Evolutionary conservation across 495 filamentous ascomycete genomes (phyloP), one percentile per base, ranked within the genome.

Genomic region (Penicilliopsis zonata): DNA sequence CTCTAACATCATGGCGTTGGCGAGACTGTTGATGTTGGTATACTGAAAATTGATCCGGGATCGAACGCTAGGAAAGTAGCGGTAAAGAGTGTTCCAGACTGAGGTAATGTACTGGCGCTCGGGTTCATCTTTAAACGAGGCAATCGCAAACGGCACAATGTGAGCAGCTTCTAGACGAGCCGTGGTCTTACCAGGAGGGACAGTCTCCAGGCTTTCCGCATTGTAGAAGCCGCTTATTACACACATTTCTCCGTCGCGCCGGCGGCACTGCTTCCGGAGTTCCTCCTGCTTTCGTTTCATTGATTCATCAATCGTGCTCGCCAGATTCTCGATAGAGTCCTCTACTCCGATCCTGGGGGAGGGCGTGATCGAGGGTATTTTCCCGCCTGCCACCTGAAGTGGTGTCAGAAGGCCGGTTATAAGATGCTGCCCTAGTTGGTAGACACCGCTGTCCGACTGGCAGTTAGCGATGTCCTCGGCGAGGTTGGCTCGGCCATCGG

Each of bases 301-400:
- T n/a, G n/a, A n/a, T n/a, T n/a, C n/a, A n/a, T n/a, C n/a, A n/a
- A n/a, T n/a, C n/a, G n/a, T n/a, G n/a, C n/a, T n/a, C n/a, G n/a
- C n/a, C n/a, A 43, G 24, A 17, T 39, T 30, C 19, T 45, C 37
- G 18, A 41, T 34, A 1, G 42, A 45, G 36, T 45, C 38, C 9
- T 41, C 34, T 4, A 41, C 24, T 3, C 31, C 30, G 17, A 38
- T 13, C 4, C 34, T 31, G 7, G 30, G 34, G 0, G 34, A 38
- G 15, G 28, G 27, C 17, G 32, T 36, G 13, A 36, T 36, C 3
- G 13, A 5, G 12, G 33, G 31, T 3, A 28, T 42, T 3, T 24
- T 33, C 1, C 30, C 32, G 9, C 42, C 31, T 9, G 26, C 13
- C 12, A 33, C 32, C 26, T 29, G 16, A 28, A 39, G 21, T 6